Percentiles rank a stretch among this genome's conserved stretches.
These are phyloP conservation scores for Aspergillus fischeri DNA, from an alignment of 2,329 filamentous ascomycete genomes.

Conservation along the genomic window DNA sequence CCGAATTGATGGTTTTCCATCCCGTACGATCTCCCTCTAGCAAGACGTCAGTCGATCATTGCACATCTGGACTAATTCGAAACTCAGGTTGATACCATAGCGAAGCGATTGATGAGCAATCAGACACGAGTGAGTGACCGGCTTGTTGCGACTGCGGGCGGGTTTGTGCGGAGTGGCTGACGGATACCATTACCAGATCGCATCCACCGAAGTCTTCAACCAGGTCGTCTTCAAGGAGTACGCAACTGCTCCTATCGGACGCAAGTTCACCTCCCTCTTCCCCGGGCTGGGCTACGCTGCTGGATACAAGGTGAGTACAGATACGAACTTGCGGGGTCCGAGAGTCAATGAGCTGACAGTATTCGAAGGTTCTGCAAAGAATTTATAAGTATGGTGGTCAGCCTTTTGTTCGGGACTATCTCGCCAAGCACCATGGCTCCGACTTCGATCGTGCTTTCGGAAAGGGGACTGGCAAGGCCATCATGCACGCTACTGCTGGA, in stretches of 20 bases:
- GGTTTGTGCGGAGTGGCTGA: slow-evolving; percentile 2
- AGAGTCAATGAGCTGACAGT: slow-evolving; percentile 10
- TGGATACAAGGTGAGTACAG: slow-evolving; percentile 73
- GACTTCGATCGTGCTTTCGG: slow-evolving; percentile 88
- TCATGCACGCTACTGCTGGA: slow-evolving; percentile 95
- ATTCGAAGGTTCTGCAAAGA: slow-evolving; percentile 70
- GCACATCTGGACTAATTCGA: slow-evolving; percentile 17
- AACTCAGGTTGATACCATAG: slow-evolving; percentile 85
- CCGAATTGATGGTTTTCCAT: slow-evolving; percentile 89
- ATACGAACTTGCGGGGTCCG: neutral
- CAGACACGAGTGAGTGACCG: slow-evolving; percentile 62
- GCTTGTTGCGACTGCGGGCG: neutral
- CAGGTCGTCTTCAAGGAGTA: slow-evolving; percentile 90
- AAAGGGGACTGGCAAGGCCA: slow-evolving; percentile 95
- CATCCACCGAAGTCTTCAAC: slow-evolving; percentile 65
- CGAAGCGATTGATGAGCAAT: slow-evolving; percentile 99
- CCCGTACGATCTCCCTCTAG: slow-evolving; percentile 54
- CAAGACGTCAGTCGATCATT: neutral
- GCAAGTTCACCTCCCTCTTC: slow-evolving; percentile 93
- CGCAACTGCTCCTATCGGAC: slow-evolving; percentile 63
- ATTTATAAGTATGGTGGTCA: slow-evolving; percentile 99
- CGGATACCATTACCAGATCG: slow-evolving; percentile 45
- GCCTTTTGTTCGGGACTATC: slow-evolving; percentile 87
- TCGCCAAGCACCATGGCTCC: slow-evolving; percentile 72
- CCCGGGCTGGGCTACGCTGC: slow-evolving; percentile 95